Base-by-base conservation (phyloP, 805 yeast genomes). In the Blastobotrys americana region DNA sequence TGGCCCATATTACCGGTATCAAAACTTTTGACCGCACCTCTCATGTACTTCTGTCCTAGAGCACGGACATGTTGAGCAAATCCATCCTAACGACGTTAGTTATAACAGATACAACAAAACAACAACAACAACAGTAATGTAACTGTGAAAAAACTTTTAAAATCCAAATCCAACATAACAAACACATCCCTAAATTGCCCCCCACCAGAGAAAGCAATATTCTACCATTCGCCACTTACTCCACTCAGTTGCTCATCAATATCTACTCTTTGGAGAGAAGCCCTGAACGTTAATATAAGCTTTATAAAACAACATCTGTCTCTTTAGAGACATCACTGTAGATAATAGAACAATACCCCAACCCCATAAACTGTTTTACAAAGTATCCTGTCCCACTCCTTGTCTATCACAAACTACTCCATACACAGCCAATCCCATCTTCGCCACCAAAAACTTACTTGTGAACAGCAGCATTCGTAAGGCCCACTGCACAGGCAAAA, bases 21-120 rank as follows among this genome's bases (percentile, higher is more conserved):
- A 10, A 37, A 16, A 25, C 31, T 25, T 21, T 43, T 36, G 37
- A 65, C 64, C 51, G 72, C 69, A 61, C 69, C 80, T 42, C 69
- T 65, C 47, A 77, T 56, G 64, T 83, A 83, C 66, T 82, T 82
- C 54, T 72, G 68, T 46, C 82, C 80, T 58, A 83, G 72, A 18
- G 76, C 73, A 37, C 67, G 58, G 47, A 82, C 66, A 61, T 82
- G 82, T 44, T 53, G 45, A 41, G 46, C 45, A 46, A 61, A 49
- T 10, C 56, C 55, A 33, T 55, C 39, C 53, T 53, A 34, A 13
- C 15, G 17, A n/a, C n/a, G n/a, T n/a, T n/a, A n/a, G n/a, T n/a
- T n/a, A n/a, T n/a, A n/a, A n/a, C n/a, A n/a, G n/a, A n/a, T n/a
- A n/a, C n/a, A n/a, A n/a, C n/a, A n/a, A n/a, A n/a, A n/a, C n/a